Evolutionary conservation across 2,329 filamentous ascomycete genomes (phyloP).

Genomic region (Fonsecaea erecta): DNA sequence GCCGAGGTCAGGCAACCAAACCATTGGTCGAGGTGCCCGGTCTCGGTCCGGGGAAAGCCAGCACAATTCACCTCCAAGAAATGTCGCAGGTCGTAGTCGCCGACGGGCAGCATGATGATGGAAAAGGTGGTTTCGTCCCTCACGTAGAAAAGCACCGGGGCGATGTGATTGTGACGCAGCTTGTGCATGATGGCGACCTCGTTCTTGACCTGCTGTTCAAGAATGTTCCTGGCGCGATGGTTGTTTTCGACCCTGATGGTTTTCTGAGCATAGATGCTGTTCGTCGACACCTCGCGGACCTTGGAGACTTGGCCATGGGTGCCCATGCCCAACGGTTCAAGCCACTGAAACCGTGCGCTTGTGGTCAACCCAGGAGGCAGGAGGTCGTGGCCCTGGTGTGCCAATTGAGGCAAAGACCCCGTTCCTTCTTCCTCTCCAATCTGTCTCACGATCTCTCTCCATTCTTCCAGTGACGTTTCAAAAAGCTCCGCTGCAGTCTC

Average conservation of each 20-base stretch:
- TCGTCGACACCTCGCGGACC: constrained; percentile 3
- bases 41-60: constrained; percentile 1
- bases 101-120: constrained; percentile 8
- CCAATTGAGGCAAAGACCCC: neutral
- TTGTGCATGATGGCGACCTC: constrained; percentile 9
- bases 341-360: constrained; percentile 2
- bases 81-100: constrained; percentile 6
- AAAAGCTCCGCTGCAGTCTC: neutral
- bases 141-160: constrained; percentile 2
- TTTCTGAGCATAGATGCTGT: constrained; percentile 9
- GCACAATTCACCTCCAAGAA: constrained; percentile 7
- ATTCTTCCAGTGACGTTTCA: neutral
- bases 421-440: neutral
- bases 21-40: constrained; percentile 1
- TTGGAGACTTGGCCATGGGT: constrained; percentile 4
- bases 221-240: constrained; percentile 1
- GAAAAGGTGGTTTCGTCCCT: neutral
- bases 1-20: constrained; percentile 5
- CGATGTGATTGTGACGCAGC: constrained; percentile 5
- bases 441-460: neutral
- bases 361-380: neutral
- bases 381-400: neutral
- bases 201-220: neutral
- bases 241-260: neutral
- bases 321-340: constrained; percentile 1